Percentiles rank a stretch among this genome's conserved stretches.
phyloP scores from a whole-genome alignment of 2,329 filamentous ascomycete genomes.

The Septoria petroselini region DNA sequence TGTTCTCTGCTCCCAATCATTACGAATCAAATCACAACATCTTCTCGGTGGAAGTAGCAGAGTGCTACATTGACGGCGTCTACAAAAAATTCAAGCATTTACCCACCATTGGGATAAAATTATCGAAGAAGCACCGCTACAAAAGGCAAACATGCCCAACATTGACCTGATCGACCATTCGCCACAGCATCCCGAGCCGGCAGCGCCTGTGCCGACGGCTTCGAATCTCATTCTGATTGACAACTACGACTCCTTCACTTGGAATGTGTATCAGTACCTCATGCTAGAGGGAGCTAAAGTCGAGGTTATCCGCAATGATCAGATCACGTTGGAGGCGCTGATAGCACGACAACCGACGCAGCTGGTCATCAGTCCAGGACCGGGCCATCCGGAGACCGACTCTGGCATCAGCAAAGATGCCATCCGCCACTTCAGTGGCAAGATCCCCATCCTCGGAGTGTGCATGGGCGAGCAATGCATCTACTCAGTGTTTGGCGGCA shows the following conservation, averaged over 20 bases:
- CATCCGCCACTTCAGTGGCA: constrained; percentile 86
- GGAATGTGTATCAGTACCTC: constrained; percentile 98
- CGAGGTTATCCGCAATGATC: constrained; percentile 86
- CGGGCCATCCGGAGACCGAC: constrained; percentile 86
- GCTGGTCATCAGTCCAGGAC: constrained; percentile 89
- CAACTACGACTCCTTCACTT: constrained; percentile 99
- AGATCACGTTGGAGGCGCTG: constrained; percentile 80
- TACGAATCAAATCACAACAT: no score
- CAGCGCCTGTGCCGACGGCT: constrained; percentile 70
- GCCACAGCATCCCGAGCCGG: constrained; percentile 75
- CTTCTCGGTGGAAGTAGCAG: no score
- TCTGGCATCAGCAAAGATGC: constrained; percentile 91
- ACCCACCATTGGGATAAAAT: not conserved
- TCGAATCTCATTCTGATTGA: constrained; percentile 93
- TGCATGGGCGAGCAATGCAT: constrained; percentile 99
- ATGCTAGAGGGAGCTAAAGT: constrained; percentile 92
- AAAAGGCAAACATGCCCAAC: constrained; percentile 26
- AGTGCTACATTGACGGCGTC: no score
- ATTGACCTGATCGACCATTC: constrained; percentile 70
- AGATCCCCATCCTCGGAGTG: constrained; percentile 93
- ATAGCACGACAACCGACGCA: constrained; percentile 84
- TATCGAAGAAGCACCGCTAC: not conserved
- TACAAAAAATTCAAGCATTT: not conserved
- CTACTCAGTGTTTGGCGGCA: constrained; percentile 86
- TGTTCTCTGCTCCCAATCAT: no score